These are phyloP conservation scores for Podospora sp. DNA, from an alignment of 495 filamentous ascomycete species.

Conservation along the genomic window DNA sequence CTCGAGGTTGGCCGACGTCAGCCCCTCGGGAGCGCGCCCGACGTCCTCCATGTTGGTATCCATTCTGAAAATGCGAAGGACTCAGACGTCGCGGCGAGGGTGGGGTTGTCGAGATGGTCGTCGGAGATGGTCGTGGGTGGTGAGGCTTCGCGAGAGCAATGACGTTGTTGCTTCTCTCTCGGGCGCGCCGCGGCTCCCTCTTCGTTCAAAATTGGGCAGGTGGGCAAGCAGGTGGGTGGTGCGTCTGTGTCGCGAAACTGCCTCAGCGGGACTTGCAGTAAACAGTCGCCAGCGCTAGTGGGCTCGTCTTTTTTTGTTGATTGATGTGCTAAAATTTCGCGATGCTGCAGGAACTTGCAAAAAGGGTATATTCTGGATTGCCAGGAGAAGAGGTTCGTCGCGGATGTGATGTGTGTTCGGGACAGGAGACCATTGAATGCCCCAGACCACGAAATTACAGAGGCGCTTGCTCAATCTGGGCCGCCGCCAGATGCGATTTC, in stretches of 20 bases:
- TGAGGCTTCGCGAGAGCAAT: constrained; percentile 24
- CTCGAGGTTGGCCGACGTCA: constrained; percentile 73
- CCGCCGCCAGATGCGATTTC: constrained; percentile 16
- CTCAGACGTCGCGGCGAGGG: background rate
- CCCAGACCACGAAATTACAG: constrained; percentile 14
- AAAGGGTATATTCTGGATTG: constrained; percentile 13
- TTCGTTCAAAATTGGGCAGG: constrained; percentile 28
- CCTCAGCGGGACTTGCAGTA: background rate
- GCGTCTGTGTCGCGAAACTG: constrained; percentile 19
- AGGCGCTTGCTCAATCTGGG: constrained; percentile 20
- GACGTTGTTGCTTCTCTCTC: constrained; percentile 26
- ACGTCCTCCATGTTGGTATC: constrained; percentile 99
- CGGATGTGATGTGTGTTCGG: constrained; percentile 4
- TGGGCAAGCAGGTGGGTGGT: background rate
- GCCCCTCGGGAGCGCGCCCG: constrained; percentile 80
- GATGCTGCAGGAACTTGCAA: constrained; percentile 2
- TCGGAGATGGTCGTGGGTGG: constrained; percentile 16
- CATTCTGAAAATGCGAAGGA: constrained; percentile 55
- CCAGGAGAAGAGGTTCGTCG: constrained; percentile 1
- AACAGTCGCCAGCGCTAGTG: background rate
- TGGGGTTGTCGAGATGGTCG: constrained; percentile 3
- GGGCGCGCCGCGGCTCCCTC: constrained; percentile 27
- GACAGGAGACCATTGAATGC: constrained; percentile 2
- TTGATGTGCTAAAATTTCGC: background rate
- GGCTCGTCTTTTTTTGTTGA: background rate